phyloP scores from a whole-genome alignment of 257 asterid genomes.

The Craterostigma plantagineum region DNA sequence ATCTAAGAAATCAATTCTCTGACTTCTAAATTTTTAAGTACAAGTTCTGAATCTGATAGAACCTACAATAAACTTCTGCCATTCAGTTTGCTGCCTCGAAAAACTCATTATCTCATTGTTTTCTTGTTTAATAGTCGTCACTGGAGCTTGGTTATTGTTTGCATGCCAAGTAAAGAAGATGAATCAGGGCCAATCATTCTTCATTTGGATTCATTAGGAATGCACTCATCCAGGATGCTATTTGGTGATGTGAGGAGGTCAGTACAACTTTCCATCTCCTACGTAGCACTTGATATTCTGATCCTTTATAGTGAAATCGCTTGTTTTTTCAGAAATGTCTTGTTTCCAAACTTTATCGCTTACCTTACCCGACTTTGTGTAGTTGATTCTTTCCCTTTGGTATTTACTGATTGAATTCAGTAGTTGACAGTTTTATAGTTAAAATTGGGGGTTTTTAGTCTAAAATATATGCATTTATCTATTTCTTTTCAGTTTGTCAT shows the following conservation, averaged over 20 bases:
- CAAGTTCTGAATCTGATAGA: too few relatives aligned
- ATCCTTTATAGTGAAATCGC: background rate
- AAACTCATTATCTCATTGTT: constrained; percentile 6
- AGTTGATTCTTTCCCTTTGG: too few relatives aligned
- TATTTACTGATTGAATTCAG: too few relatives aligned
- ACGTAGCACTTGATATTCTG: background rate
- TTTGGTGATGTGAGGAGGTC: constrained; percentile 53
- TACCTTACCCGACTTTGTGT: too few relatives aligned
- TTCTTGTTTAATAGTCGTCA: constrained; percentile 33
- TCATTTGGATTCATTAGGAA: constrained; percentile 83
- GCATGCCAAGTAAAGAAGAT: constrained; percentile 68
- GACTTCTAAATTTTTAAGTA: background rate
- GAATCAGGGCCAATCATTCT: constrained; percentile 47
- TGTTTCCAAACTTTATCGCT: too few relatives aligned
- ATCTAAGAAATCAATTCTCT: background rate
- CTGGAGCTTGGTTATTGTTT: constrained; percentile 94
- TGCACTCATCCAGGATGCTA: constrained; percentile 47
- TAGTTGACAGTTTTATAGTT: too few relatives aligned
- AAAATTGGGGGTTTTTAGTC: too few relatives aligned
- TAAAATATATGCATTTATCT: too few relatives aligned
- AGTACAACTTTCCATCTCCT: constrained; percentile 10
- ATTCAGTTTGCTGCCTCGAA: background rate
- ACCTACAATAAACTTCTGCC: background rate
- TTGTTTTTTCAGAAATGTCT: too few relatives aligned
- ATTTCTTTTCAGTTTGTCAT: too few relatives aligned